Percentiles rank a stretch among this genome's conserved stretches.
These are phyloP conservation scores for Zygosaccharomyces pseudobailii DNA, from an alignment of 1,139 yeast genomes.

Conservation along the genomic window DNA sequence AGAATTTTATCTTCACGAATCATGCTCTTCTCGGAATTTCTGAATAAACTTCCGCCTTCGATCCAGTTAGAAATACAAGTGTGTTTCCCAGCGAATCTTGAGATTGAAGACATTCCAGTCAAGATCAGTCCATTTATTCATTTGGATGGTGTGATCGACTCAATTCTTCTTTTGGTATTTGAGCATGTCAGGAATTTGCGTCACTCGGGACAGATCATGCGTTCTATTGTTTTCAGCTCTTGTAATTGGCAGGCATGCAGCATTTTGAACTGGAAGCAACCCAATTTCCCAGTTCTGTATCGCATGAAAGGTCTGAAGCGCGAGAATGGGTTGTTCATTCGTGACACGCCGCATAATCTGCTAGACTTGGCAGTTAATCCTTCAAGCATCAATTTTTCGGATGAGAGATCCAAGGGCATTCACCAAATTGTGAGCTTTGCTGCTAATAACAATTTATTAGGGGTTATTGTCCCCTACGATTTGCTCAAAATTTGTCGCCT, in stretches of 20 bases:
- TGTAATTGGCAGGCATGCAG: slow-evolving; percentile 87
- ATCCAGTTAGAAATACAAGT: slow-evolving; percentile 75
- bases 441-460: slow-evolving; percentile 74
- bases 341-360: slow-evolving; percentile 36
- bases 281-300: slow-evolving; percentile 91
- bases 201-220: slow-evolving; percentile 32
- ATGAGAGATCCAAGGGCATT: slow-evolving; percentile 47
- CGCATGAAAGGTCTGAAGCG: slow-evolving; percentile 61
- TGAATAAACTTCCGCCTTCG: slow-evolving; percentile 49
- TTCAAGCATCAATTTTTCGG: slow-evolving; percentile 32
- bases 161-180: slow-evolving; percentile 65
- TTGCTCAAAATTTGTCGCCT: slow-evolving; percentile 71
- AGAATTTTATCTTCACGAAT: slow-evolving; percentile 41
- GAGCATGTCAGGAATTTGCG: slow-evolving; percentile 63
- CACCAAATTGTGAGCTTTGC: slow-evolving; percentile 71
- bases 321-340: slow-evolving; percentile 34
- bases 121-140: slow-evolving; percentile 42
- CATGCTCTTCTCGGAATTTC: slow-evolving; percentile 59
- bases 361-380: slow-evolving; percentile 17
- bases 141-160: slow-evolving; percentile 72
- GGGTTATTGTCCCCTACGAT: slow-evolving; percentile 71
- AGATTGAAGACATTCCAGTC: slow-evolving; percentile 51
- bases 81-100: slow-evolving; percentile 72
- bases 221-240: slow-evolving; percentile 78
- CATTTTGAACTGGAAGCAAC: slow-evolving; percentile 95